These are phyloP conservation scores for Monosporascus sp. DNA, from an alignment of 2,329 filamentous ascomycete species.

Conservation along the genomic window DNA sequence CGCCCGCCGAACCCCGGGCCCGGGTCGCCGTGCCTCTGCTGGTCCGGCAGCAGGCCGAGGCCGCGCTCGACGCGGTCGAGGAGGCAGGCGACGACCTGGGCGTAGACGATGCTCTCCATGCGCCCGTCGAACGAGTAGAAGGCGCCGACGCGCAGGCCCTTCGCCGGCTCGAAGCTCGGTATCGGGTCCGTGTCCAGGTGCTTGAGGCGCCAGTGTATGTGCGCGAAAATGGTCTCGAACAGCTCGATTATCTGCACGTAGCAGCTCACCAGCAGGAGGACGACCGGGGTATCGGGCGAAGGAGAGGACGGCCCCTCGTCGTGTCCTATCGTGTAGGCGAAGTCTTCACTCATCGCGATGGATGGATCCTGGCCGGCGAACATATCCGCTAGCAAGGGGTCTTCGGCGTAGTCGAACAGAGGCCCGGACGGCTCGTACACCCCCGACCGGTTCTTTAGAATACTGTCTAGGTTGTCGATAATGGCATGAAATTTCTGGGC, in stretches of 20 bases:
- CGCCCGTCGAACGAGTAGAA: conserved; percentile 14
- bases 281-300: conserved; percentile 7
- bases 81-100: conserved; percentile 12
- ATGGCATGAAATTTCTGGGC: neutral
- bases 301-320: neutral
- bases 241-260: conserved; percentile 14
- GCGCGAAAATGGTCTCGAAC: conserved; percentile 11
- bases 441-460: neutral
- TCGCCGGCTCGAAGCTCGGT: conserved; percentile 6
- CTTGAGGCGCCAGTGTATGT: conserved; percentile 5
- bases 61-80: conserved; percentile 13
- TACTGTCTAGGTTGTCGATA: neutral
- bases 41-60: conserved; percentile 11
- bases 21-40: neutral
- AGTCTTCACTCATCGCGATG: no score
- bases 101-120: conserved; percentile 12
- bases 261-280: conserved; percentile 12
- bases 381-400: neutral
- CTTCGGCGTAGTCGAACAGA: neutral
- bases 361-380: neutral
- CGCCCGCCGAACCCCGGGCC: neutral
- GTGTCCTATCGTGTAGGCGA: neutral
- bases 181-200: conserved; percentile 3
- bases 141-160: conserved; percentile 12
- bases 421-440: neutral